phyloP scores from a whole-genome alignment of 176 grass and related monocot species.

The Triticum turgidum region DNA sequence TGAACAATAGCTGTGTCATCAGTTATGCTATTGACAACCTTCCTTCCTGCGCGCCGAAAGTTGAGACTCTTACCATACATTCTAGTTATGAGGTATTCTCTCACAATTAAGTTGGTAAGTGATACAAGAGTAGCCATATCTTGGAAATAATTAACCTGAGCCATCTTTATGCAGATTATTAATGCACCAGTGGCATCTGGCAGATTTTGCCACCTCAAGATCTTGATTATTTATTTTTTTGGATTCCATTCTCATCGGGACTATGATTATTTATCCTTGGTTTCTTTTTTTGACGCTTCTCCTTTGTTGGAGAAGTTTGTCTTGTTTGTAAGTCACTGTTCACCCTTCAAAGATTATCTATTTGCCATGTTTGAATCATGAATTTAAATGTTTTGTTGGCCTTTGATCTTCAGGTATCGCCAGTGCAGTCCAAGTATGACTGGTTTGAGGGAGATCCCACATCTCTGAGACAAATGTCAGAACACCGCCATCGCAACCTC shows the following conservation, averaged over 20 bases:
- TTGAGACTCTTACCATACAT: constrained; percentile 1
- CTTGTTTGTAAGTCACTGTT: neutral
- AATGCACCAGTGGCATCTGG: neutral
- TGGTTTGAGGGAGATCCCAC: neutral
- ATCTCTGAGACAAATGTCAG: neutral
- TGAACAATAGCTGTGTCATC: neutral
- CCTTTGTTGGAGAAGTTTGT: neutral
- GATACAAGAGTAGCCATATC: neutral
- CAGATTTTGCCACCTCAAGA: constrained; percentile 22
- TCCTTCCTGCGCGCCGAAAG: neutral
- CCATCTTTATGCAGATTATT: neutral
- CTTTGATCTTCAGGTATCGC: constrained; percentile 8
- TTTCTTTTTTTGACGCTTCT: constrained; percentile 15
- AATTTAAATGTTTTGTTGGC: neutral
- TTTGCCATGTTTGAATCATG: neutral
- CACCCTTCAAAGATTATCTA: neutral
- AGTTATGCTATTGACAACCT: constrained; percentile 14
- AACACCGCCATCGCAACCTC: neutral
- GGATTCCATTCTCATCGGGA: neutral
- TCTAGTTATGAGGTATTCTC: neutral
- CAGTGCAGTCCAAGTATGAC: neutral
- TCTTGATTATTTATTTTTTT: neutral
- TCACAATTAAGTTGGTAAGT: neutral
- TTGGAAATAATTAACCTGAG: neutral
- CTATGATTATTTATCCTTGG: constrained; percentile 8